Conservation (phyloP, 169 alveolate genomes). For the Nephromyces sp. region DNA sequence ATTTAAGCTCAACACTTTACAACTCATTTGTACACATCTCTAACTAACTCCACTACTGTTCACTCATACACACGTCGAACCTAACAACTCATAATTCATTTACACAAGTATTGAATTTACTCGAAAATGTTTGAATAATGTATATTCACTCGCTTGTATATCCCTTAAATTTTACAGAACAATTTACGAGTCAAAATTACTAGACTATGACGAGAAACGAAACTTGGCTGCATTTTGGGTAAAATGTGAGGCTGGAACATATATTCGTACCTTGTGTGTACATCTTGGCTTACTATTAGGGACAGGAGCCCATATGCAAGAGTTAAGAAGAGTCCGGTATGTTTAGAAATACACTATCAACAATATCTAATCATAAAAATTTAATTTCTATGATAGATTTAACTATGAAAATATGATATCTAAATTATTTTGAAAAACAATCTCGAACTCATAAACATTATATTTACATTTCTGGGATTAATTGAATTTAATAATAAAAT, state of each 20-base stretch:
- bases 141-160: neutral
- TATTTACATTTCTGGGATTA: no score
- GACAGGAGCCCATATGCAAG: constrained; percentile 99
- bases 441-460: no score
- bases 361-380: no score
- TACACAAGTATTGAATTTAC: neutral
- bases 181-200: constrained; percentile 90
- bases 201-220: constrained; percentile 91
- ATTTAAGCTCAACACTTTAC: no score
- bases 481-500: no score
- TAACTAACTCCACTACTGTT: no score
- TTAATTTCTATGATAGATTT: no score
- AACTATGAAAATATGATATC: neutral
- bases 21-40: no score
- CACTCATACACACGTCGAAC: no score
- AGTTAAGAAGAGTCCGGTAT: constrained; percentile 94
- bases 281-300: constrained; percentile 97
- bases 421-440: neutral
- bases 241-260: constrained; percentile 99
- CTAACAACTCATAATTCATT: no score
- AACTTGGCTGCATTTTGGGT: constrained; percentile 95
- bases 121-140: neutral
- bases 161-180: constrained; percentile 56
- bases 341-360: constrained; percentile 16
- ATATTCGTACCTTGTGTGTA: constrained; percentile 97